Conservation (phyloP, 176 grass and related monocot genomes). For the Chloris gayana region DNA sequence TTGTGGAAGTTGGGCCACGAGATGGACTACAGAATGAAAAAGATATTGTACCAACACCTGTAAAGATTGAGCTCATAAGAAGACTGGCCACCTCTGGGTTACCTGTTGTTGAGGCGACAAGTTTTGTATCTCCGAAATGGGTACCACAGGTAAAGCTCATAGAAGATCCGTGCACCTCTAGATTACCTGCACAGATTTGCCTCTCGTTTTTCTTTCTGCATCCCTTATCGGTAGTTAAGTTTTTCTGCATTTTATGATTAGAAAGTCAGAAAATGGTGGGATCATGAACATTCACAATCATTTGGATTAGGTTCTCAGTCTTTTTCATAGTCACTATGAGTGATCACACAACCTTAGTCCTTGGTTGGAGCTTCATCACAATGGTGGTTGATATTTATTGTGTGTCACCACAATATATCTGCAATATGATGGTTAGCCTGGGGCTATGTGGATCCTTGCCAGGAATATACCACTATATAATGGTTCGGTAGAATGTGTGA, state of each 20-base stretch:
- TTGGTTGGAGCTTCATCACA: background rate
- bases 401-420: background rate
- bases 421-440: background rate
- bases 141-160: constrained; percentile 72
- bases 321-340: background rate
- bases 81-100: constrained; percentile 73
- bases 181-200: background rate
- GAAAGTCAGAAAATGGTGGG: background rate
- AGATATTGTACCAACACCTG: constrained; percentile 58
- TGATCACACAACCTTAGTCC: background rate
- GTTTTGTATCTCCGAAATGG: constrained; percentile 97
- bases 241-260: background rate
- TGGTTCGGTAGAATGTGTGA: background rate
- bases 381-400: too few relatives aligned
- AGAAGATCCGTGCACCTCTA: background rate
- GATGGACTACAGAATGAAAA: constrained; percentile 97
- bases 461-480: background rate
- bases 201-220: background rate
- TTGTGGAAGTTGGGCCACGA: constrained; percentile 92
- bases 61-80: constrained; percentile 83
- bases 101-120: constrained; percentile 85
- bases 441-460: constrained; percentile 1
- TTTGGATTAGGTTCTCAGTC: background rate
- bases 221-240: background rate
- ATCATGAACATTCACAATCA: background rate